These are phyloP conservation scores for Chaetomium sp. DNA, from an alignment of 2,329 filamentous ascomycete genomes.

Conservation along the genomic window DNA sequence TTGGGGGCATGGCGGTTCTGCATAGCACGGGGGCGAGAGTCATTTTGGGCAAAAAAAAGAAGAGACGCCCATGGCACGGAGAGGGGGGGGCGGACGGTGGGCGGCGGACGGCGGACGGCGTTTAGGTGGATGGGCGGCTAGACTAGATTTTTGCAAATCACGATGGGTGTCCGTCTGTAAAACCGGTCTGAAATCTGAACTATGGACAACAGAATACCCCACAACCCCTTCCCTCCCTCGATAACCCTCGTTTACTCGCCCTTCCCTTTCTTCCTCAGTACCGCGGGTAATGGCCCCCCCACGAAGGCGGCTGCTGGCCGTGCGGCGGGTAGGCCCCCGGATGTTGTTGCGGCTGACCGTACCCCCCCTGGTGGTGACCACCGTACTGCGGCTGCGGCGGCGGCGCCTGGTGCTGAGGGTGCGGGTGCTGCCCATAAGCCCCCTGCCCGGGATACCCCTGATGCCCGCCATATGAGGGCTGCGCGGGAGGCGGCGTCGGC, in stretches of 20 bases:
- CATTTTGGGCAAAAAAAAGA: neutral
- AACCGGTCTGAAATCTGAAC: slow-evolving; percentile 2
- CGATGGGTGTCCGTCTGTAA: slow-evolving; percentile 13
- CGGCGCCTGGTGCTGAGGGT: neutral
- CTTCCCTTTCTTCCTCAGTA: slow-evolving; percentile 6
- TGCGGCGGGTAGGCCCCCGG: slow-evolving; percentile 30
- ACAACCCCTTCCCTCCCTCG: neutral
- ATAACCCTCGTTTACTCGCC: too few relatives aligned
- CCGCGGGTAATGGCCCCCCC: slow-evolving; percentile 39
- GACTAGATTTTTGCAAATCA: slow-evolving; percentile 9
- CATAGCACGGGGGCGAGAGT: slow-evolving; percentile 11
- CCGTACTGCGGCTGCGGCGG: slow-evolving; percentile 21
- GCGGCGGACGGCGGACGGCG: slow-evolving; percentile 2
- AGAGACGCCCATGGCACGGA: neutral
- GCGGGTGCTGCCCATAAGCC: slow-evolving; percentile 21
- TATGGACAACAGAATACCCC: neutral
- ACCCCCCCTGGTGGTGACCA: slow-evolving; percentile 21
- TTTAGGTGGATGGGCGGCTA: slow-evolving; percentile 5
- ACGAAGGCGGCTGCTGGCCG: slow-evolving; percentile 27
- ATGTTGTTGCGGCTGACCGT: slow-evolving; percentile 12
- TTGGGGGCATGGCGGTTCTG: slow-evolving; percentile 3
- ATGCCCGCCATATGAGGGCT: slow-evolving; percentile 17
- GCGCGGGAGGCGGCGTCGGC: slow-evolving; percentile 18
- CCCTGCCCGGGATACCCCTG: slow-evolving; percentile 26
- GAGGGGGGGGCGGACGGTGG: too few relatives aligned